Base-by-base conservation (phyloP, 805 yeast species). In the Metschnikowia aberdeeniae region DNA sequence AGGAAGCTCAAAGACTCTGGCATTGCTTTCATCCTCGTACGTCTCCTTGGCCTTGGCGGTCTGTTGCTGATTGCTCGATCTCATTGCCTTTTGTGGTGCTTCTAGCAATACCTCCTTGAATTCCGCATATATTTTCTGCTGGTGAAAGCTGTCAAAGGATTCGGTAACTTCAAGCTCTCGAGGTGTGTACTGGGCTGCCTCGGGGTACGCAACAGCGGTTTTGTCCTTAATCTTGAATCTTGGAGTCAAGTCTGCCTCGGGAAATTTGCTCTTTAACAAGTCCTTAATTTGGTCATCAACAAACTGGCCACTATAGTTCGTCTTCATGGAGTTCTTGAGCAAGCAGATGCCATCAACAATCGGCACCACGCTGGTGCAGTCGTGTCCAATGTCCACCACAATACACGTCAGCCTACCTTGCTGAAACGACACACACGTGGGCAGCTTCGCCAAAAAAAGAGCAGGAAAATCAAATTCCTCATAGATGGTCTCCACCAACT, bases 341-440 rank as follows among this genome's bases (percentile, higher is more conserved):
- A 86, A 66, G 37, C 89, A 83, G 65, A 84, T 78, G 20, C 95
- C 95, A 65, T 85, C 96, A 48, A 83, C 80, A 17, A 86, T 89
- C 1, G 90, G 96, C 5, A 93, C 84, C 1, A 82, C 90, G 49
- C 88, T 80, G 14, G 78, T 72, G 2, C 82, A 68, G 59, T 86
- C 90, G 59, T 86, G 93, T 5, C 96, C 96, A 33, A 87, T 66
- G 62, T 89, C 96, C 33, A 89, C 92, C 33, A 89, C 89, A 28
- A 89, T 69, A 61, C 95, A 89, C 49, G 84, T 84, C 36, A 95
- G 89, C 60, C 95, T 76, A 3, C 96, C 96, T 52, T 86, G 84
- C 9, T 92, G 89, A 66, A 90, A 90, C 1, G 96, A 81, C 1
- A 86, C 82, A 67, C 95, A 85, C 0, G 95, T 84, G n/a, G 97